Percentiles rank a stretch among this genome's conserved stretches.
These are phyloP conservation scores for Cordyceps militaris DNA, from an alignment of 2,329 filamentous ascomycete species.

Conservation along the genomic window DNA sequence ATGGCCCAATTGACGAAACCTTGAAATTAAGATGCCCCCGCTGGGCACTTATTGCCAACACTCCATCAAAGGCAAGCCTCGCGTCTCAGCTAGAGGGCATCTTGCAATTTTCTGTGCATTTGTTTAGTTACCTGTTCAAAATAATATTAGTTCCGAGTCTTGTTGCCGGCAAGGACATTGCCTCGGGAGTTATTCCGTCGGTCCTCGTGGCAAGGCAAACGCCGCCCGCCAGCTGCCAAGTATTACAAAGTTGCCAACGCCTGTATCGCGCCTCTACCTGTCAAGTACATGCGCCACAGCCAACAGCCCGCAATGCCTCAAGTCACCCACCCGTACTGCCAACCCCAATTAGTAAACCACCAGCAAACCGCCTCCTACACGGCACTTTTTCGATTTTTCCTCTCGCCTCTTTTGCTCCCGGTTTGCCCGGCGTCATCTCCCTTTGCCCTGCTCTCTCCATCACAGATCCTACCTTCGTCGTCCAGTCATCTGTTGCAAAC, in stretches of 20 bases:
- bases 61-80: constrained; percentile 8
- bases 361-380: neutral
- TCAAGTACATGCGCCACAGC: neutral
- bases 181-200: neutral
- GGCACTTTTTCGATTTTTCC: neutral
- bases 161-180: too few species aligned
- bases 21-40: constrained; percentile 5
- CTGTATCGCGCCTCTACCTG: neutral
- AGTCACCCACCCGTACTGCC: neutral
- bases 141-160: neutral
- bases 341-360: neutral
- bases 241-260: neutral
- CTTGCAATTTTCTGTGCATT: neutral
- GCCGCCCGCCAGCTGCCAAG: neutral
- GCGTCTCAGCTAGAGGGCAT: constrained; percentile 3
- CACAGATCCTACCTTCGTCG: neutral
- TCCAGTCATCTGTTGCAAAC: neutral
- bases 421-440: neutral
- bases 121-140: neutral
- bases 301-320: neutral
- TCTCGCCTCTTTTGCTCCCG: neutral
- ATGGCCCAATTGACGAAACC: too few species aligned
- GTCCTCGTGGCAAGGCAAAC: neutral
- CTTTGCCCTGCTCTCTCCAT: neutral
- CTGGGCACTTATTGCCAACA: constrained; percentile 2